Conservation (phyloP, 2,329 filamentous ascomycete species). For the Plenodomus lindquistii region DNA sequence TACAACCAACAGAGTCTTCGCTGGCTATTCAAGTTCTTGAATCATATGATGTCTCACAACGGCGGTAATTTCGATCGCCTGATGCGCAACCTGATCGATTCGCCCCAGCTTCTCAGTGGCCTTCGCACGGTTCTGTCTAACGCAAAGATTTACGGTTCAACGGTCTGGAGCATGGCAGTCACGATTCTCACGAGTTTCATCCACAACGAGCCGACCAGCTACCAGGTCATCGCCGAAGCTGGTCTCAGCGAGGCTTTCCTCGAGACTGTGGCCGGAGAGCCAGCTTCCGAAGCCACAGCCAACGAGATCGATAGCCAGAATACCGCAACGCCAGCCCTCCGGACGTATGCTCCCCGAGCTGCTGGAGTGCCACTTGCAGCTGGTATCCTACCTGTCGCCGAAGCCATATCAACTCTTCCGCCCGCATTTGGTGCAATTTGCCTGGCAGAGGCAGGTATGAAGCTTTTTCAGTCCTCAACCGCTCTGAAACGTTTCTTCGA, state of each 20-base stretch:
- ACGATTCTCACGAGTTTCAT: conserved; percentile 95
- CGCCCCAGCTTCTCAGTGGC: conserved; percentile 77
- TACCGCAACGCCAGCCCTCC: conserved; percentile 9
- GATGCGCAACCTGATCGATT: conserved; percentile 91
- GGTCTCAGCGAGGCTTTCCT: conserved; percentile 86
- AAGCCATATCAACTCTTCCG: conserved; percentile 86
- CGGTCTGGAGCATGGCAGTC: conserved; percentile 94
- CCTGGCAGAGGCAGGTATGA: conserved; percentile 83
- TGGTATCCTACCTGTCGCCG: conserved; percentile 82
- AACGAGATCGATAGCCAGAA: conserved; percentile 19
- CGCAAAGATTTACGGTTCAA: conserved; percentile 78
- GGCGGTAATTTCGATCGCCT: conserved; percentile 85
- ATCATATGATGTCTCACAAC: conserved; percentile 88
- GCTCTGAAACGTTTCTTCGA: conserved; percentile 88
- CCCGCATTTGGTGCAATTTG: conserved; percentile 92
- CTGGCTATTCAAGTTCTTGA: conserved; percentile 93
- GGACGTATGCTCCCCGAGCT: conserved; percentile 27
- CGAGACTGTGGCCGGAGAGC: conserved; percentile 69
- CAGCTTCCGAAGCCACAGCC: conserved; percentile 22
- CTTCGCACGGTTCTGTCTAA: conserved; percentile 82
- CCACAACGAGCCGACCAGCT: conserved; percentile 98
- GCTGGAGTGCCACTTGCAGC: conserved; percentile 53
- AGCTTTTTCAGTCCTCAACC: conserved; percentile 79
- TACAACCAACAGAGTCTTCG: conserved; percentile 92
- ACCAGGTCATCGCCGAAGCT: conserved; percentile 91